phyloP scores from a whole-genome alignment of 345 rosid genomes.

The Excoecaria agallocha region DNA sequence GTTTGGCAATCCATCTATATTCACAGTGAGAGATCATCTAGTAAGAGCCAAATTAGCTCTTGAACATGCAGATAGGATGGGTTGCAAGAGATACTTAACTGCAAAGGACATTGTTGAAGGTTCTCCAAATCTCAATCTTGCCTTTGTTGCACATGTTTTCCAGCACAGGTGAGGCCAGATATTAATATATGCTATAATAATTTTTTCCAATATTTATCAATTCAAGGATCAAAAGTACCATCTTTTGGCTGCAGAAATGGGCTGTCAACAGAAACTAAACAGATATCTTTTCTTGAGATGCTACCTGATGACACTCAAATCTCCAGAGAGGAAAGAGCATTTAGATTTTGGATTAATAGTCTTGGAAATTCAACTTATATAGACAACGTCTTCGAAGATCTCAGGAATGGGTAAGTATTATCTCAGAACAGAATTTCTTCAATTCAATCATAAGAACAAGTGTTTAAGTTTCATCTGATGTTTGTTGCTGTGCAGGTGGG shows the following conservation, averaged over 20 bases:
- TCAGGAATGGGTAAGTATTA: conserved; percentile 80
- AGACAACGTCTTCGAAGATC: conserved; percentile 92
- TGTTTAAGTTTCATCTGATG: not conserved
- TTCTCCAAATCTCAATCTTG: conserved; percentile 95
- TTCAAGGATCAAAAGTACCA: conserved; percentile 5
- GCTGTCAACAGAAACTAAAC: conserved; percentile 75
- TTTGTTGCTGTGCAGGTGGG: conserved; percentile 61
- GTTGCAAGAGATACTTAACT: conserved; percentile 92
- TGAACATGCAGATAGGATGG: conserved; percentile 97
- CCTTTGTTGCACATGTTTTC: conserved; percentile 95
- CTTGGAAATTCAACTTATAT: conserved; percentile 71
- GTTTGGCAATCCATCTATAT: conserved; percentile 59
- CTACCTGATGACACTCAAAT: conserved; percentile 77
- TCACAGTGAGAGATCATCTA: conserved; percentile 49
- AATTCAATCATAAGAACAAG: not conserved
- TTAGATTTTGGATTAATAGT: conserved; percentile 97
- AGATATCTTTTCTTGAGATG: conserved; percentile 75
- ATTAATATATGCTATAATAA: not conserved
- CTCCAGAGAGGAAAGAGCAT: conserved; percentile 92
- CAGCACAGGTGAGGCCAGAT: conserved; percentile 74
- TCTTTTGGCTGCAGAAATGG: conserved; percentile 65
- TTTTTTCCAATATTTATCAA: not conserved
- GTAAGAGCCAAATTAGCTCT: conserved; percentile 83
- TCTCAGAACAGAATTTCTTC: not conserved
- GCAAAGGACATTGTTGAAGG: conserved; percentile 95